Base-by-base conservation (phyloP, 1,139 yeast genomes). In the Yamadazyma sp. region DNA sequence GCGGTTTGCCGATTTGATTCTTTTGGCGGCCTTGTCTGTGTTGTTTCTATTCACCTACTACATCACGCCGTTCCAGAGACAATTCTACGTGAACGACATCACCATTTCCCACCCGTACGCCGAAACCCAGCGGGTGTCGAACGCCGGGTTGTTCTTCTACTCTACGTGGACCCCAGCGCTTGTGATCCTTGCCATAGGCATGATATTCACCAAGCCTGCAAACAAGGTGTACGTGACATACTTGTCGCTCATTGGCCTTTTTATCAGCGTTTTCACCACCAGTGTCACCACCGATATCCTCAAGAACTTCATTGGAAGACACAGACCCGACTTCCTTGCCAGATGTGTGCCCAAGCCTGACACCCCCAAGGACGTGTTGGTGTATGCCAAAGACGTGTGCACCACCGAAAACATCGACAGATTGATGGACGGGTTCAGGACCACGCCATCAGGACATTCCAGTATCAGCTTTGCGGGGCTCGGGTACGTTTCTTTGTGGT, bases 371-470 rank as follows among this genome's bases (percentile, higher is more conserved):
- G 66, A 77, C 47, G 62, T 67, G 1, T 52, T 77, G 48, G 82
- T 79, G 9, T 59, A 53, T 37, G 83, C 84, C 4, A 69, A 66
- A 34, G 84, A 79, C 46, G 83, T 81, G 1, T 84, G 92, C 51
- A 79, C 89, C 1, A 70, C 80, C 4, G 29, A 69, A 56, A 38
- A 71, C 66, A 39, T 61, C 58, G 43, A 54, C 43, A 29, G 59
- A 12, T 62, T 85, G 31, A 58, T 67, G 45, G 95, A 86, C 51
- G 95, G 94, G 0, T 82, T 80, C 54, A 73, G 88, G 54, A 80
- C 88, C 2, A 84, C 91, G 11, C 95, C 95, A 0, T 81, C 88
- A 3, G 92, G 92, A 1, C 91, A 83, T 50, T 78, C 87, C 3
- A 78, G 83, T 46, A 65, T 79, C 44, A 73, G 83, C 40, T 81